phyloP scores from a whole-genome alignment of 257 asterid species.

The Nicotiana paniculata region DNA sequence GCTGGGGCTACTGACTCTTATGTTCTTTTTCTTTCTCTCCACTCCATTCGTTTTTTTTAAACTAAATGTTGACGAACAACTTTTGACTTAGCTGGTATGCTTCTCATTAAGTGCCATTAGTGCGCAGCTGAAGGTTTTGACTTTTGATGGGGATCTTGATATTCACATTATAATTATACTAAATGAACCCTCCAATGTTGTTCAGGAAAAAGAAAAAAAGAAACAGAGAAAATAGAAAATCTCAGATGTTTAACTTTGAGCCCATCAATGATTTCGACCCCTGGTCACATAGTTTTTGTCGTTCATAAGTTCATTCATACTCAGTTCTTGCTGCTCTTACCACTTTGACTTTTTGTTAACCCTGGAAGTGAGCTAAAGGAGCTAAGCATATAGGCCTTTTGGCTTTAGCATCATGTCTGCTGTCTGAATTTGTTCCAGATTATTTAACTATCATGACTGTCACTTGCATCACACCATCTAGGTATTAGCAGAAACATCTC shows the following conservation, averaged over 20 bases:
- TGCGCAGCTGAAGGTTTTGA: neutral
- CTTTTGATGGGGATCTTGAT: neutral
- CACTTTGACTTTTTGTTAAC: neutral
- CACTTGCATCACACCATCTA: neutral
- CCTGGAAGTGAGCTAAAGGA: neutral
- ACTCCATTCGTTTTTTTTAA: neutral
- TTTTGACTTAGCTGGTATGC: neutral
- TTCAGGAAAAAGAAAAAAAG: neutral
- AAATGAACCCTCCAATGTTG: neutral
- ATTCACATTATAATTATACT: neutral
- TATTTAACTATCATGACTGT: neutral
- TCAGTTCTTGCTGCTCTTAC: neutral
- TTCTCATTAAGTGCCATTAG: neutral
- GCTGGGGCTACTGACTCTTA: constrained; percentile 12
- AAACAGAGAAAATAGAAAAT: neutral
- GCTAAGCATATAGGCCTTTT: neutral
- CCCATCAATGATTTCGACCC: neutral
- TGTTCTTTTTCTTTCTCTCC: neutral
- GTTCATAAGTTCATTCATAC: neutral
- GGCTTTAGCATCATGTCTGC: neutral
- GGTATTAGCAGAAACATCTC: neutral
- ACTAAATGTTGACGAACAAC: neutral
- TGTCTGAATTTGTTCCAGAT: neutral
- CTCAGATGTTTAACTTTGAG: neutral
- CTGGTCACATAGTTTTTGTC: neutral